phyloP scores from a whole-genome alignment of 225 moss, liverwort and hornwort genomes.

The Sphagnum contortum region DNA sequence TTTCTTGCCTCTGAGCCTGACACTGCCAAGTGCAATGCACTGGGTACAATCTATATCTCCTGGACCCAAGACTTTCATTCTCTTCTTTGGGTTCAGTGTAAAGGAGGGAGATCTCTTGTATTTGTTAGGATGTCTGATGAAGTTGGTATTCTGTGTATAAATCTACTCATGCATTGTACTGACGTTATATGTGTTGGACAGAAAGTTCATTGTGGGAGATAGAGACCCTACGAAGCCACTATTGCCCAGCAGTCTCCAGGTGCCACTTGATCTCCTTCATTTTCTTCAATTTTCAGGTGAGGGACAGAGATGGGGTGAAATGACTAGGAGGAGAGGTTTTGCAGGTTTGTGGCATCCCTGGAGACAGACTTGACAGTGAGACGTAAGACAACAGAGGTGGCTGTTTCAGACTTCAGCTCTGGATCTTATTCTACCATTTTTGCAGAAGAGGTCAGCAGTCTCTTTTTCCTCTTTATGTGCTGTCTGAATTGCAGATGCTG shows the following conservation, averaged over 20 bases:
- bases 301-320: too few species aligned
- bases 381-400: slow-evolving; percentile 73
- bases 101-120: too few species aligned
- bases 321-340: slow-evolving; percentile 1
- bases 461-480: neutral
- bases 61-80: too few species aligned
- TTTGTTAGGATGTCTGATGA: too few species aligned
- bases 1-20: slow-evolving; percentile 66
- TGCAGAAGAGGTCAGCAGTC: slow-evolving; percentile 65
- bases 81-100: too few species aligned
- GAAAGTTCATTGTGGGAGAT: slow-evolving; percentile 98
- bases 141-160: too few species aligned
- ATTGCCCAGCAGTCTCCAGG: slow-evolving; percentile 98
- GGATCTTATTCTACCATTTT: slow-evolving; percentile 96
- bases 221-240: slow-evolving; percentile 78
- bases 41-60: slow-evolving; percentile 32
- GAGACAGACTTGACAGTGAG: slow-evolving; percentile 94
- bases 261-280: slow-evolving; percentile 4
- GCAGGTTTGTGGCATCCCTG: slow-evolving; percentile 86
- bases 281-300: neutral
- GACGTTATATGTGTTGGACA: slow-evolving; percentile 10
- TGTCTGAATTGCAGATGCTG: neutral
- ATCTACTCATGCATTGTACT: too few species aligned
- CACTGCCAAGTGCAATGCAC: slow-evolving; percentile 68
- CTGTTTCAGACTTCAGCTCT: slow-evolving; percentile 76